Percentiles rank a stretch among this genome's conserved stretches.
Conservation (phyloP, 805 yeast species). For the Candida broadrunensis region DNA sequence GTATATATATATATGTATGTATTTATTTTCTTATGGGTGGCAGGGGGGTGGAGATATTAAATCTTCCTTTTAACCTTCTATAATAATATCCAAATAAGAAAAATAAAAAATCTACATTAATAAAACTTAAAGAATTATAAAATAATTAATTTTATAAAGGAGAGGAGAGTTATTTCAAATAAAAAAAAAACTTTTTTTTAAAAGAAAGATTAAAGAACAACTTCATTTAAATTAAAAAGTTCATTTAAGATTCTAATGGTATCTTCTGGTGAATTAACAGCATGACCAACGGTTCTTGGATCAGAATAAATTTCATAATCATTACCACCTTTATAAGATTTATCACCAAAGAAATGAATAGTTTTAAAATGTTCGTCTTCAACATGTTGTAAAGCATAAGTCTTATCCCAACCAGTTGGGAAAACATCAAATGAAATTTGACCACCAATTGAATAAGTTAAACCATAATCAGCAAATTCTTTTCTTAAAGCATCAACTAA, state of each 20-base stretch:
- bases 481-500: constrained; percentile 83
- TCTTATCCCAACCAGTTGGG: constrained; percentile 99
- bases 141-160: too few relatives aligned
- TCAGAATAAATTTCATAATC: constrained; percentile 96
- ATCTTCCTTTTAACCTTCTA: too few relatives aligned
- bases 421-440: constrained; percentile 98
- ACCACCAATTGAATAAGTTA: constrained; percentile 98
- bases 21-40: too few relatives aligned
- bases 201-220: constrained; percentile 21
- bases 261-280: constrained; percentile 86
- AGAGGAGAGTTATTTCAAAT: too few relatives aligned
- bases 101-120: too few relatives aligned
- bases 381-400: constrained; percentile 94
- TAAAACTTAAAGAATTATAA: too few relatives aligned
- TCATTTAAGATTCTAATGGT: constrained; percentile 85
- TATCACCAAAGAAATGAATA: constrained; percentile 98
- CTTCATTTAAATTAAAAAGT: constrained; percentile 49
- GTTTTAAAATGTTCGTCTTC: constrained; percentile 77
- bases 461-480: constrained; percentile 76
- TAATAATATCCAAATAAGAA: too few relatives aligned
- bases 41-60: too few relatives aligned
- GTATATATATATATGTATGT: too few relatives aligned
- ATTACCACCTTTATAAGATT: constrained; percentile 95
- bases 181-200: too few relatives aligned
- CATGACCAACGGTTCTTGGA: constrained; percentile 91